phyloP scores from a whole-genome alignment of 2,329 filamentous ascomycete species.

The Lasiodiplodia theobromae region DNA sequence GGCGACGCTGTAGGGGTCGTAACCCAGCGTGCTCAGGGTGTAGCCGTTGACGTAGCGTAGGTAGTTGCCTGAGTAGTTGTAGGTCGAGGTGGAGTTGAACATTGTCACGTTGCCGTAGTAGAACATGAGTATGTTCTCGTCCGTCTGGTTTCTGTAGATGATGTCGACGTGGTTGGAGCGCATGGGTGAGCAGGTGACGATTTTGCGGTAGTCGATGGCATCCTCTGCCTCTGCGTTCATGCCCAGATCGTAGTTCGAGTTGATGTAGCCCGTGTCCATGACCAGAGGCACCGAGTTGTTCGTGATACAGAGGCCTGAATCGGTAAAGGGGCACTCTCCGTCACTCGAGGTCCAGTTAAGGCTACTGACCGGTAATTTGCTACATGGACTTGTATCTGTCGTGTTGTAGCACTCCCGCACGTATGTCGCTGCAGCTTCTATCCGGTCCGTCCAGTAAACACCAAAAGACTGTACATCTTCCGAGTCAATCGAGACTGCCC shows the following conservation, averaged over 20 bases:
- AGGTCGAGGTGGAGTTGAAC: not conserved
- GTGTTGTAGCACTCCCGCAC: constrained; percentile 4
- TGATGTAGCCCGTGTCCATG: constrained; percentile 10
- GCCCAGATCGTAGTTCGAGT: constrained; percentile 1
- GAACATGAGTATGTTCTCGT: not conserved
- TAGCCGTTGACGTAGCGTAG: constrained; percentile 5
- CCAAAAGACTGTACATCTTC: not conserved
- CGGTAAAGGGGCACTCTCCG: not conserved
- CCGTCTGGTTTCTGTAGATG: not conserved
- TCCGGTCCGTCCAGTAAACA: constrained; percentile 3
- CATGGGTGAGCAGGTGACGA: constrained; percentile 5
- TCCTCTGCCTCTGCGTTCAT: not conserved
- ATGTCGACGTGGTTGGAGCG: not conserved
- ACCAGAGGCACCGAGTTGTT: not conserved
- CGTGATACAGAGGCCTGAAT: not conserved
- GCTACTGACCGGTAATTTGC: not conserved
- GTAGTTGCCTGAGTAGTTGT: not conserved
- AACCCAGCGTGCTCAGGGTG: not conserved
- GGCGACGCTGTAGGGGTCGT: not conserved
- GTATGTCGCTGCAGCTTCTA: not conserved
- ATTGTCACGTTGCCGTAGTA: not conserved
- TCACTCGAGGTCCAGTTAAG: constrained; percentile 4
- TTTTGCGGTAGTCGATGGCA: constrained; percentile 2
- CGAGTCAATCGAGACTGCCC: not conserved
- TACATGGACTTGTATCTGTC: not conserved